A percentile compares a stretch with the other conserved stretches of the same genome.
These are phyloP conservation scores for Picochlorum sp. DNA, from an alignment of 139 green algal genomes.

Conservation along the genomic window DNA sequence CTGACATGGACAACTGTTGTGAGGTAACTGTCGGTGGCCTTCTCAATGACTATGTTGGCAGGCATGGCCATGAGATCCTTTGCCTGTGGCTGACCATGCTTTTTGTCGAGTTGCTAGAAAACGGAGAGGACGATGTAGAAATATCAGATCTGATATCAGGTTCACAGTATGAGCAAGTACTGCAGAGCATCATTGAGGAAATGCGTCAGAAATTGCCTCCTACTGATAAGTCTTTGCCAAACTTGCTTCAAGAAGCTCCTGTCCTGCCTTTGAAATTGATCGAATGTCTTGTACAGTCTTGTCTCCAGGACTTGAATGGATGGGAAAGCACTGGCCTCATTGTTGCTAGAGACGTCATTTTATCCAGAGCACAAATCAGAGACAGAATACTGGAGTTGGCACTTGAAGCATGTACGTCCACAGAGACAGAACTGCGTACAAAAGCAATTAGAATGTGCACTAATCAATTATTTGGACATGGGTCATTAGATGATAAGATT, in stretches of 20 bases:
- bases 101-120: background rate
- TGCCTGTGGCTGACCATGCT: slow-evolving; percentile 14
- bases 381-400: slow-evolving; percentile 32
- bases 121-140: background rate
- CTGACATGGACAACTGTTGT: slow-evolving; percentile 10
- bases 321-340: slow-evolving; percentile 46
- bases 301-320: slow-evolving; percentile 23
- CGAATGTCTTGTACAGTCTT: slow-evolving; percentile 28
- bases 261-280: slow-evolving; percentile 34
- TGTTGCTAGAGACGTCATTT: slow-evolving; percentile 33
- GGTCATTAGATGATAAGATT: slow-evolving; percentile 28
- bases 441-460: slow-evolving; percentile 51
- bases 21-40: slow-evolving; percentile 18
- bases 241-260: slow-evolving; percentile 42
- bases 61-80: slow-evolving; percentile 7
- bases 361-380: slow-evolving; percentile 35
- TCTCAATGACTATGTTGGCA: slow-evolving; percentile 11
- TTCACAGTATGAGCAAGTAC: slow-evolving; percentile 42
- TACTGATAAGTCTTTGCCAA: slow-evolving; percentile 14
- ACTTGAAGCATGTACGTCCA: slow-evolving; percentile 28
- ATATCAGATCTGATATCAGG: slow-evolving; percentile 6
- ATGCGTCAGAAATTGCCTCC: slow-evolving; percentile 24
- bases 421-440: slow-evolving; percentile 17
- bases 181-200: slow-evolving; percentile 42
- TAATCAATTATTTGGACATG: slow-evolving; percentile 44